Evolutionary conservation across 208 protist species (phyloP).

Genomic region (Zelonia costaricensis): DNA sequence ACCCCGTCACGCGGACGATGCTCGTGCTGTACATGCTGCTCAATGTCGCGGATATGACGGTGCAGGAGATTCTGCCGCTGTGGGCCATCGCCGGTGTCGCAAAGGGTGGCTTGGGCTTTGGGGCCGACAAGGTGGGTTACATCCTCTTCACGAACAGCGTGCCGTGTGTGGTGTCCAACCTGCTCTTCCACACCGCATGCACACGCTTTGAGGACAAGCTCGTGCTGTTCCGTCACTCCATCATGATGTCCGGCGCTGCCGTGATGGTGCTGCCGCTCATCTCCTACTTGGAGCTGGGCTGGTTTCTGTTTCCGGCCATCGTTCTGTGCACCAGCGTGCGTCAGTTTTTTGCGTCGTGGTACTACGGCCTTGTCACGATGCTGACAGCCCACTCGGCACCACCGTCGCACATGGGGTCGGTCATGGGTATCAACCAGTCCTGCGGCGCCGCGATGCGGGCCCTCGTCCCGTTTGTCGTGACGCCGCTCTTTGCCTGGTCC

Average conservation of each 20-base stretch:
- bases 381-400: conserved; percentile 59
- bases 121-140: conserved; percentile 35
- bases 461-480: conserved; percentile 44
- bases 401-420: conserved; percentile 39
- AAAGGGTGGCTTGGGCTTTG: conserved; percentile 44
- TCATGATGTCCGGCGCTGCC: conserved; percentile 11
- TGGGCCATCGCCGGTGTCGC: conserved; percentile 49
- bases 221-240: conserved; percentile 36
- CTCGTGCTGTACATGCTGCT: conserved; percentile 67
- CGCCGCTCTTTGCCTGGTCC: conserved; percentile 70
- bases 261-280: conserved; percentile 17
- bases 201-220: conserved; percentile 39
- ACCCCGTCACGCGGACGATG: conserved; percentile 36
- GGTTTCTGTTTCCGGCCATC: conserved; percentile 23
- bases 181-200: conserved; percentile 43
- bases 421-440: conserved; percentile 69
- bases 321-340: conserved; percentile 34
- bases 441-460: conserved; percentile 38
- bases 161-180: conserved; percentile 47
- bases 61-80: conserved; percentile 47
- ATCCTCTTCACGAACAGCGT: conserved; percentile 49
- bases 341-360: conserved; percentile 51
- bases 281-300: conserved; percentile 18
- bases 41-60: conserved; percentile 36
- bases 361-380: conserved; percentile 55